Evolutionary conservation across 2,329 filamentous ascomycete genomes (phyloP), one percentile per base, ranked within the genome.

Genomic region (Sphaerulina musiva): DNA sequence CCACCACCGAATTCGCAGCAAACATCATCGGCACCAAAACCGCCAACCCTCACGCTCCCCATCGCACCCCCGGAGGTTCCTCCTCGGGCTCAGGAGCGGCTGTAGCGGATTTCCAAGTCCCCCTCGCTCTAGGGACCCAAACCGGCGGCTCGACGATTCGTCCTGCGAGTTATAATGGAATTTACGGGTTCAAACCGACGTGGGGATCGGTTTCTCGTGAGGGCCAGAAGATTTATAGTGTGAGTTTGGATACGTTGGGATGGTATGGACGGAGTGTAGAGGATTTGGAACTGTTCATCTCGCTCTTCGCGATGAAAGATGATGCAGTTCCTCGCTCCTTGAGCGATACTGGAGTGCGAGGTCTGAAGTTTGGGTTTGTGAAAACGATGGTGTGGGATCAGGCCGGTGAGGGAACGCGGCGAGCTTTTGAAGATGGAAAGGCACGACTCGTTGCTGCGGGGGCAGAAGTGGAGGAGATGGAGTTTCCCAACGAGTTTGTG

Each of bases 21-120:
- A 80, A 76, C 0, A 74, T 73, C 1, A 67, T 72, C 11, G 82
- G 82, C 0, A 73, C 73, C 48, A 62, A 64, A 36, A 83, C 81
- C 1, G 64, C 68, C 3, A 87, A 87, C 64, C 81, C 84, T 0
- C 78, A 80, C 56, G 71, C 78, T 55, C 55, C 70, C 0, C 56
- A 54, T 0, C 73, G 76, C 4, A 86, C 84, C 0, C 84, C 84
- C 0, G 84, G 84, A 0, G 84, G 84, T 44, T 86, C 83, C 0
- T 86, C 82, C 0, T 81, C 82, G 0, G 84, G 85, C 0, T 86
- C 83, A 0, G 84, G 75, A 0, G 83, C 84, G 0, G 83, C 81
- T 0, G 83, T 87, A 0, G 83, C 73, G 6, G 84, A 87, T 58
- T 78, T 79, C 49, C 84, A 87, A 58, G 78, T 77, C 0, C 80